Evolutionary conservation across 2,329 filamentous ascomycete species (phyloP).

Genomic region (Neoarthrinium moseri): DNA sequence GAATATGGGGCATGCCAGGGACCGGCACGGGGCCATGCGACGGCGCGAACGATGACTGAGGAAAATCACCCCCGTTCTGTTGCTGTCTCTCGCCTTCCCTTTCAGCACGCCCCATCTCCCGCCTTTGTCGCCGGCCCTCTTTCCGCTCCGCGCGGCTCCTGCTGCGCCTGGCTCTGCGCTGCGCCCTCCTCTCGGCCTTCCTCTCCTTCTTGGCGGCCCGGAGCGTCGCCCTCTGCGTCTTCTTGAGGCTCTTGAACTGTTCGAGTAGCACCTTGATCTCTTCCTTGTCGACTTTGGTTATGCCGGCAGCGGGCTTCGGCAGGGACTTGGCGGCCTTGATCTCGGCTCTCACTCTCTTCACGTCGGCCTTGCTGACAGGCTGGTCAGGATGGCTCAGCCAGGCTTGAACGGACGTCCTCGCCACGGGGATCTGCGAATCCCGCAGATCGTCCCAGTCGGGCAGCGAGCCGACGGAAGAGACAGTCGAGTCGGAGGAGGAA

Average conservation of each 20-base stretch:
- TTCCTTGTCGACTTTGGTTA: conserved; percentile 14
- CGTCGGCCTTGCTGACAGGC: conserved; percentile 43
- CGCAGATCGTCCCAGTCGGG: conserved; percentile 51
- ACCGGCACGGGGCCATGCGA: no score
- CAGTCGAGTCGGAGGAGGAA: conserved; percentile 36
- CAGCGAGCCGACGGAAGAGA: conserved; percentile 49
- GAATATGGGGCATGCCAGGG: no score
- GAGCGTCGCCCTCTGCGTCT: conserved; percentile 28
- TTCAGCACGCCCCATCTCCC: conserved; percentile 25
- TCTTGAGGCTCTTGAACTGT: conserved; percentile 42
- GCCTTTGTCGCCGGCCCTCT: conserved; percentile 28
- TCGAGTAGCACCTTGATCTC: conserved; percentile 45
- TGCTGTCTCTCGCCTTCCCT: neutral
- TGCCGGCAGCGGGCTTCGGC: conserved; percentile 2
- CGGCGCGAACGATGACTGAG: no score
- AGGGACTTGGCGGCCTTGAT: conserved; percentile 38
- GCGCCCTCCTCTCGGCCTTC: conserved; percentile 17
- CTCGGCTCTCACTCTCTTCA: conserved; percentile 39
- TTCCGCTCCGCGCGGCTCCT: conserved; percentile 23
- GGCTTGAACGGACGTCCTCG: conserved; percentile 39
- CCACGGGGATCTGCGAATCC: conserved; percentile 46
- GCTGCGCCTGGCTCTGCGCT: neutral
- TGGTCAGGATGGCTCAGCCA: conserved; percentile 52
- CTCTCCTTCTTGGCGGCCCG: conserved; percentile 31
- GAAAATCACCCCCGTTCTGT: neutral